These are phyloP conservation scores for Coemansia asiatica DNA, from an alignment of 192 early-diverging fungal species.

Conservation along the genomic window DNA sequence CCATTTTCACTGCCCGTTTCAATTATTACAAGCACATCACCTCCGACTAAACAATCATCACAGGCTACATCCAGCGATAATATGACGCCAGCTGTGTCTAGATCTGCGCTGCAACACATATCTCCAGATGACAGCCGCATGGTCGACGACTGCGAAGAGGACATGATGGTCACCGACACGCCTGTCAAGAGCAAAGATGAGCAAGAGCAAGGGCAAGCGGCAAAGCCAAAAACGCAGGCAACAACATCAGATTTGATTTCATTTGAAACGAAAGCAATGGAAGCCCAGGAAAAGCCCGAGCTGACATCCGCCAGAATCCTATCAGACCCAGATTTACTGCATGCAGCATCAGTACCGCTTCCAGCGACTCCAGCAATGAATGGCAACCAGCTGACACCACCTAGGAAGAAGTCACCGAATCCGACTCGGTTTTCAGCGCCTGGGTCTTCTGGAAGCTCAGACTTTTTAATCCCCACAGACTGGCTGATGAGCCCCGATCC, in stretches of 20 bases:
- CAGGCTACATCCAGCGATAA: not conserved
- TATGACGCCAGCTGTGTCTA: not conserved
- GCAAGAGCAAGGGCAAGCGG: not conserved
- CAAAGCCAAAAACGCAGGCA: not conserved
- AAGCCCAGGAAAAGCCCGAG: conserved; percentile 15
- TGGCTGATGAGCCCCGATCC: conserved; percentile 51
- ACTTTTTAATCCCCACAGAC: conserved; percentile 48
- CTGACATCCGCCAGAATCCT: conserved; percentile 43
- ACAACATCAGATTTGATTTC: not conserved
- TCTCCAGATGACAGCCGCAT: not conserved
- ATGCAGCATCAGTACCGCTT: conserved; percentile 48
- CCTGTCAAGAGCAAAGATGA: not conserved
- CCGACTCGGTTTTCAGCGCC: not conserved
- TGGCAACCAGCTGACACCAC: conserved; percentile 21
- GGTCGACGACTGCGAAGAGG: not conserved
- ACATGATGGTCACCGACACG: conserved; percentile 8
- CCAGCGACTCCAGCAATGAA: conserved; percentile 33
- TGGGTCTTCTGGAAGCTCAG: not conserved
- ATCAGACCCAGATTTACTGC: conserved; percentile 40
- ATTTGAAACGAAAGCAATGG: not conserved
- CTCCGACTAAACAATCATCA: not conserved
- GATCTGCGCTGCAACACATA: not conserved
- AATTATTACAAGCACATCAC: not conserved
- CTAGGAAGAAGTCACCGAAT: not conserved
- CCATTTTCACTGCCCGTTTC: not conserved